Base-by-base conservation (phyloP, 306 rosid genomes). In the Vigna nakashimae region DNA sequence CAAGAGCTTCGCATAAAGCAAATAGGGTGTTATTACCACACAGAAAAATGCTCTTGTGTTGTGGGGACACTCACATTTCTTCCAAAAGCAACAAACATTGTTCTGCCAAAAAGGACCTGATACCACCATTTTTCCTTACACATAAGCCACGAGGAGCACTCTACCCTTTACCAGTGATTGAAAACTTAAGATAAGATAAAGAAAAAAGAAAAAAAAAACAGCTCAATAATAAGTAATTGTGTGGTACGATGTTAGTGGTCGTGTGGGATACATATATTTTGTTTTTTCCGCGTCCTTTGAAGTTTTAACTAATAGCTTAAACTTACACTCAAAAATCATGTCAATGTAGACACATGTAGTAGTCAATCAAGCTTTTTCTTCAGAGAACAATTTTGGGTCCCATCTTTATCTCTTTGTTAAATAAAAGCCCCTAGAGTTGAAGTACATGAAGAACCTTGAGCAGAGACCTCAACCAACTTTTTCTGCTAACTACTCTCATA, bases 351-450 rank as follows among this genome's bases (percentile, higher is more conserved):
- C 67, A 60, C 40, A 22, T 14, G 26, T 74, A 78, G 85, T 56
- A 56, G 58, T 77, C 79, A 64, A 53, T 75, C 80, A 76, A 59
- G 24, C 60, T 67, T 45, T 77, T 59, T 68, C 34, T 63, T 68
- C 14, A 69, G 78, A 82, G 84, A 71, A 85, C 69, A 82, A 79
- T 52, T 69, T 75, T 71, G 89, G 89, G 89, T 58, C 89, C 89
- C 89, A 82, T 69, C 10, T 73, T 28, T 45, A 59, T 55, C 36
- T 69, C 36, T 69, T 14, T 60, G 32, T 49, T 72, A 71, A 62
- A 78, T 56, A 62, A 66, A 84, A 80, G 66, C 79, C 76, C 52
- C 71, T 66, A 71, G 60, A 73, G 79, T 72, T 15, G 10, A 82
- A 85, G 89, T 82, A 86, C 84, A 75, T 1, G 65, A 40, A 42